Evolutionary conservation across 2,329 filamentous ascomycete species (phyloP).

Genomic region (Exserohilum rostratum): DNA sequence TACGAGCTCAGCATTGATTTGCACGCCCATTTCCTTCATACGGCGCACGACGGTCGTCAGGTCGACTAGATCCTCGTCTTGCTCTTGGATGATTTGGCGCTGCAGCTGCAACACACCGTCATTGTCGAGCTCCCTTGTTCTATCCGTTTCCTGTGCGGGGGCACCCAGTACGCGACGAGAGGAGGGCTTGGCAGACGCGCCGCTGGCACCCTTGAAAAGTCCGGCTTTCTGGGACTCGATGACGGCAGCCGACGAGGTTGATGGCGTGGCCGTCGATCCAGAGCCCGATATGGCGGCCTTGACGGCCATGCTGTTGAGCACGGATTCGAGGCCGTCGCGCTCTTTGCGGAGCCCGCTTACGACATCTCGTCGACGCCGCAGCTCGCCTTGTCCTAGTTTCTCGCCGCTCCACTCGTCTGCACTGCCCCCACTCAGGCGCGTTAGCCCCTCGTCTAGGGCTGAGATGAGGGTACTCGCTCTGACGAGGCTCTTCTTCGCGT

Average conservation of each 20-base stretch:
- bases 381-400: constrained; percentile 73
- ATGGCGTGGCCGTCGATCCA: constrained; percentile 38
- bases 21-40: constrained; percentile 78
- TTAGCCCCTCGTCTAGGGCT: constrained; percentile 69
- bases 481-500: constrained; percentile 76
- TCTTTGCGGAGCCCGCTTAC: constrained; percentile 73
- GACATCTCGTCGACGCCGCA: constrained; percentile 73
- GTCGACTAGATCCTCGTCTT: constrained; percentile 74
- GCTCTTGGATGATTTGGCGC: constrained; percentile 73
- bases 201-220: constrained; percentile 39
- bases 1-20: constrained; percentile 75
- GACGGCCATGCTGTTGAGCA: constrained; percentile 68
- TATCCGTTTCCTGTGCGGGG: constrained; percentile 74
- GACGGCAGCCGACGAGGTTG: constrained; percentile 41
- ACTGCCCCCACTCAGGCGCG: constrained; percentile 42
- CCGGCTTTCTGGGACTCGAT: constrained; percentile 45
- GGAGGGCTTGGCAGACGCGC: constrained; percentile 23
- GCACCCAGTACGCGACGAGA: constrained; percentile 73
- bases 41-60: constrained; percentile 71
- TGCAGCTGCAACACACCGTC: constrained; percentile 75
- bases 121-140: constrained; percentile 79
- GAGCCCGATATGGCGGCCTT: constrained; percentile 54
- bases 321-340: constrained; percentile 74
- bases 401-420: constrained; percentile 52
- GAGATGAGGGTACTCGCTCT: constrained; percentile 69